phyloP scores from a whole-genome alignment of 2,329 filamentous ascomycete genomes.

The Daldinia sp. region DNA sequence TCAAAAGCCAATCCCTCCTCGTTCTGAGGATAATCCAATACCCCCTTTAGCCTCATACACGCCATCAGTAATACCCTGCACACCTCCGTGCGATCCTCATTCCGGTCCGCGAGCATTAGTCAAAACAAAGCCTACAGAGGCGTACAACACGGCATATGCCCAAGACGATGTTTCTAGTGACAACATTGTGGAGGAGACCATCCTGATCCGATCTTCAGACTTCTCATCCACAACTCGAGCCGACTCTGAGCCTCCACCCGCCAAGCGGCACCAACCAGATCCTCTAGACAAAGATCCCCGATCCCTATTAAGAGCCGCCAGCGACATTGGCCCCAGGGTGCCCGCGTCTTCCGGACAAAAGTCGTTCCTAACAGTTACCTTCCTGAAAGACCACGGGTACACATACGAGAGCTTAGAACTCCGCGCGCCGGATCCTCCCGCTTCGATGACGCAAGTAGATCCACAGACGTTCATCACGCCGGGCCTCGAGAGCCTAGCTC shows the following conservation, averaged over 20 bases:
- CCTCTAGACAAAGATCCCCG: conserved; percentile 1
- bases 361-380: conserved; percentile 39
- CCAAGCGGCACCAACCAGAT: conserved; percentile 46
- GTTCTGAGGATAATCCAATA: conserved; percentile 11
- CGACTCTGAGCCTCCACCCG: conserved; percentile 53
- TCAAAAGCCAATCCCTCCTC: conserved; percentile 6
- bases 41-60: conserved; percentile 27
- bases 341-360: conserved; percentile 37
- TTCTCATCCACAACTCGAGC: conserved; percentile 37
- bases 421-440: conserved; percentile 64
- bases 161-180: conserved; percentile 35
- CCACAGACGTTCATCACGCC: conserved; percentile 67
- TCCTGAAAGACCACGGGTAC: conserved; percentile 46
- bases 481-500: conserved; percentile 64
- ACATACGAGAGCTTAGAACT: conserved; percentile 61
- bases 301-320: conserved; percentile 50
- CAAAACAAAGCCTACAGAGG: not conserved
- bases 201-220: conserved; percentile 40
- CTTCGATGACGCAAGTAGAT: conserved; percentile 58
- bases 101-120: conserved; percentile 8
- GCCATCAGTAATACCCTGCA: conserved; percentile 44
- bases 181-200: conserved; percentile 47
- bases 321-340: conserved; percentile 52
- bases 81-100: conserved; percentile 22
- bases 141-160: not conserved